Conservation (phyloP, 257 asterid species). For the Penstemon barbatus region DNA sequence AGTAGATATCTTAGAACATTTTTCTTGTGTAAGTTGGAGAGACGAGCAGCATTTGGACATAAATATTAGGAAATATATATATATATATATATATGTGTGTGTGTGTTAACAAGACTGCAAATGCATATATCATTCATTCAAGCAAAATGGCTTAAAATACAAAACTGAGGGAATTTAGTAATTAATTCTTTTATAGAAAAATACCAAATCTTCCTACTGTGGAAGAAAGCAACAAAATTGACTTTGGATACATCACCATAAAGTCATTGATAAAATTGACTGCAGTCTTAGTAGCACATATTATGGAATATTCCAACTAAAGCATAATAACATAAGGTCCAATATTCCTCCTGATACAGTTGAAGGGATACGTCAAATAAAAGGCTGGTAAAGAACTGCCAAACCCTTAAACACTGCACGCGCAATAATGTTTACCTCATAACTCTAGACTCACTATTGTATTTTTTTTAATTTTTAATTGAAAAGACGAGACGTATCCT, state of each 20-base stretch:
- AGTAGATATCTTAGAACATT: conserved; percentile 18
- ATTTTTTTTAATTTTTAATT: too few species aligned
- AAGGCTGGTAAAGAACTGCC: conserved; percentile 19
- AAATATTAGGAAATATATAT: not conserved
- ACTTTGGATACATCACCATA: conserved; percentile 15
- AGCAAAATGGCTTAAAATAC: conserved; percentile 2
- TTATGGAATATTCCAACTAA: conserved; percentile 42
- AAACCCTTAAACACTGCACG: conserved; percentile 10
- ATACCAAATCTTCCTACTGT: conserved; percentile 30
- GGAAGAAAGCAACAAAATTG: conserved; percentile 36
- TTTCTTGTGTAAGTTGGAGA: not conserved
- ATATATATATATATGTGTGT: too few species aligned
- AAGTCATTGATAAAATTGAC: conserved; percentile 33
- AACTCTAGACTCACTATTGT: not conserved
- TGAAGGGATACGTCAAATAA: conserved; percentile 32
- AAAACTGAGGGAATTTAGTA: not conserved
- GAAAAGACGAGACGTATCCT: conserved; percentile 15
- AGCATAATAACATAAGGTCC: conserved; percentile 33
- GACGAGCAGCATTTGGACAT: not conserved
- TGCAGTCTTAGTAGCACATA: conserved; percentile 38
- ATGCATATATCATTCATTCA: conserved; percentile 4
- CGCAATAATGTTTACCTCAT: conserved; percentile 10
- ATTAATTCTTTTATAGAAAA: not conserved
- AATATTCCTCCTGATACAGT: conserved; percentile 31
- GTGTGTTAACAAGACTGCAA: conserved; percentile 10